A percentile compares a stretch with the other conserved stretches of the same genome.
Evolutionary conservation across 2,329 filamentous ascomycete species (phyloP).

Genomic region (Verticillium nubilum): DNA sequence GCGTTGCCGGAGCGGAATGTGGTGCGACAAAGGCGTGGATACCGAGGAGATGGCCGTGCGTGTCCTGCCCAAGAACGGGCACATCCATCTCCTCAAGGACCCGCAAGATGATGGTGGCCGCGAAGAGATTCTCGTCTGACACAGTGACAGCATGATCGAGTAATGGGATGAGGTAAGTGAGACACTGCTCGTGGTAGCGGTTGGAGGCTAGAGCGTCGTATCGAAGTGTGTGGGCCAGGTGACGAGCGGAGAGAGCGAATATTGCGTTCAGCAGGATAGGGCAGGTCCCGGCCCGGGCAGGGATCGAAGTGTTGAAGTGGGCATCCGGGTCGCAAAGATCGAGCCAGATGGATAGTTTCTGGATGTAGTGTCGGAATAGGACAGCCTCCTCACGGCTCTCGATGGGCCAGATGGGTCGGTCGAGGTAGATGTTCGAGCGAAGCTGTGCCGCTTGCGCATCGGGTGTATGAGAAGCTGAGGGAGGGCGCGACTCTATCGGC

Average conservation of each 20-base stretch:
- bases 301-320: constrained; percentile 50
- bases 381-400: constrained; percentile 23
- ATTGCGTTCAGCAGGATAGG: constrained; percentile 51
- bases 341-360: constrained; percentile 30
- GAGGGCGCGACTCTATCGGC: background rate
- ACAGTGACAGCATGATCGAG: constrained; percentile 31
- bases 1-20: constrained; percentile 11
- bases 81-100: constrained; percentile 50
- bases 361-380: constrained; percentile 28
- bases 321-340: constrained; percentile 32
- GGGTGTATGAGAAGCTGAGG: constrained; percentile 6
- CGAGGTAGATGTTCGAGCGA: constrained; percentile 13
- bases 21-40: constrained; percentile 40
- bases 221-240: constrained; percentile 41
- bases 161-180: constrained; percentile 43
- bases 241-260: constrained; percentile 48
- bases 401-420: constrained; percentile 19
- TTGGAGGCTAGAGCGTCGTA: constrained; percentile 45
- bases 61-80: constrained; percentile 31
- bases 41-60: constrained; percentile 40
- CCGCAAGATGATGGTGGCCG: constrained; percentile 50
- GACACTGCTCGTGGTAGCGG: constrained; percentile 47
- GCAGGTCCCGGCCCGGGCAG: constrained; percentile 42
- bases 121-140: constrained; percentile 47
- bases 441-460: background rate